These are phyloP conservation scores for Dicorynia guianensis DNA, from an alignment of 306 rosid species.

Conservation along the genomic window DNA sequence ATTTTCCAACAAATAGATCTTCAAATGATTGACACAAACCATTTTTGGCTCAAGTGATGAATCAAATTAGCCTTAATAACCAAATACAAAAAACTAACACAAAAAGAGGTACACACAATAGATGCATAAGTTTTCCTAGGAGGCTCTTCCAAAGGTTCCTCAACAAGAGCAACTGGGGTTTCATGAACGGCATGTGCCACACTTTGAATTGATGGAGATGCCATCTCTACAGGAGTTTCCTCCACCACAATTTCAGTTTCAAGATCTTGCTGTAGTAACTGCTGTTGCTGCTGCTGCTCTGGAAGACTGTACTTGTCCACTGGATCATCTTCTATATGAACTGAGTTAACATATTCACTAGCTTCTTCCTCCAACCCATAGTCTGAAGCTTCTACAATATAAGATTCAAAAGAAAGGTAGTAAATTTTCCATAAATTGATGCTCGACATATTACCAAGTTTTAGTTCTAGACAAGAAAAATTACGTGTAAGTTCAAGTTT, in stretches of 20 bases:
- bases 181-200: conserved; percentile 58
- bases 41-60: neutral
- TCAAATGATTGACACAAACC: neutral
- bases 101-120: conserved; percentile 63
- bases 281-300: conserved; percentile 69
- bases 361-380: conserved; percentile 87
- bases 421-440: neutral
- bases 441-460: neutral
- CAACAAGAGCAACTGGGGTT: conserved; percentile 54
- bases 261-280: conserved; percentile 50
- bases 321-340: conserved; percentile 83
- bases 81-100: neutral
- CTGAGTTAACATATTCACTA: conserved; percentile 69
- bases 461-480: conserved; percentile 1
- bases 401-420: conserved; percentile 23
- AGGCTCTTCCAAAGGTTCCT: conserved; percentile 81
- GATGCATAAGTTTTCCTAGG: conserved; percentile 89
- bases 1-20: conserved; percentile 8
- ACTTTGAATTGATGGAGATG: conserved; percentile 52
- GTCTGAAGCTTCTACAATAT: conserved; percentile 64
- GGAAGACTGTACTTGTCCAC: conserved; percentile 87
- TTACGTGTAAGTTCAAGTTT: neutral
- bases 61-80: neutral
- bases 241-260: conserved; percentile 82
- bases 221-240: conserved; percentile 75